Evolutionary conservation across 2,329 filamentous ascomycete genomes (phyloP).

Genomic region (Knufia fluminis): DNA sequence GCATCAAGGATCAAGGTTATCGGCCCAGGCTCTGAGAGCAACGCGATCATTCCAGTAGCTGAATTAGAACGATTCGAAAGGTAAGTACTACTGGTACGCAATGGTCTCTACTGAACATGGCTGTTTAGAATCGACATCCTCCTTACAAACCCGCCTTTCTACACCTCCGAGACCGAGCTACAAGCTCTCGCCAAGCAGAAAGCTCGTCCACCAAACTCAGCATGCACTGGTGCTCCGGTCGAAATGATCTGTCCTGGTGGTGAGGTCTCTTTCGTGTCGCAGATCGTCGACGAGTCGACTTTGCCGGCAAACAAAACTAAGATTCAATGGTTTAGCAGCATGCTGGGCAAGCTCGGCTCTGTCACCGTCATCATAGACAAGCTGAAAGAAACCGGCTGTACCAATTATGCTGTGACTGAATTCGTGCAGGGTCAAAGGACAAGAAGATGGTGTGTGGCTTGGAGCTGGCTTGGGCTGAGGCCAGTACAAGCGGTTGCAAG

Average conservation of each 20-base stretch:
- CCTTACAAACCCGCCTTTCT: slow-evolving; percentile 96
- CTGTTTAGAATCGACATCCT: slow-evolving; percentile 59
- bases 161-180: slow-evolving; percentile 64
- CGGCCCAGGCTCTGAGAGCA: slow-evolving; percentile 35
- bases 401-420: slow-evolving; percentile 74
- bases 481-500: slow-evolving; percentile 47
- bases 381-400: slow-evolving; percentile 48
- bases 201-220: slow-evolving; percentile 55
- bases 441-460: slow-evolving; percentile 75
- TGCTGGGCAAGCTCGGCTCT: slow-evolving; percentile 69
- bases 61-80: slow-evolving; percentile 29
- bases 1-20: slow-evolving; percentile 56
- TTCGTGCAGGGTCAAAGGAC: slow-evolving; percentile 73
- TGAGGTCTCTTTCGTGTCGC: slow-evolving; percentile 63
- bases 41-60: slow-evolving; percentile 51
- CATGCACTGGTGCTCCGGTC: slow-evolving; percentile 62
- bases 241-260: slow-evolving; percentile 77
- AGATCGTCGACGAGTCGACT: slow-evolving; percentile 55
- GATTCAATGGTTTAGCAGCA: slow-evolving; percentile 81
- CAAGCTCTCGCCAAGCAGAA: slow-evolving; percentile 56
- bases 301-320: slow-evolving; percentile 24
- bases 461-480: slow-evolving; percentile 66
- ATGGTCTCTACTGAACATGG: background rate
- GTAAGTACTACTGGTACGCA: slow-evolving; percentile 17
- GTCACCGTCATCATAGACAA: slow-evolving; percentile 53